These are phyloP conservation scores for Candida dubliniensis DNA, from an alignment of 1,139 yeast species.

Conservation along the genomic window DNA sequence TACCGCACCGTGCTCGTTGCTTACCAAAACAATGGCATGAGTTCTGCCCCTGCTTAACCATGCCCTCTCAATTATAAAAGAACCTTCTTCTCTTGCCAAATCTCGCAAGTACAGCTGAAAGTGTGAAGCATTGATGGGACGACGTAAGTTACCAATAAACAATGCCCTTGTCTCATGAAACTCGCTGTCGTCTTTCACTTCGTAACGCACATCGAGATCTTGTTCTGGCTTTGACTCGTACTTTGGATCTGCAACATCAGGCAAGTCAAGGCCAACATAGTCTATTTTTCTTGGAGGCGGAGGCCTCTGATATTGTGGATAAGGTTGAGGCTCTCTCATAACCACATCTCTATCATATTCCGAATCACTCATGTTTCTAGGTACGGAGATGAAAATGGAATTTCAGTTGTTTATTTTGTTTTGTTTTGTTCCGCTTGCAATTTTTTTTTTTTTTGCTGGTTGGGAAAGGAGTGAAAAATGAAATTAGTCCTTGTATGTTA, in stretches of 20 bases:
- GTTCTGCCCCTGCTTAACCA: conserved; percentile 45
- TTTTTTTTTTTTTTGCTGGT: background rate
- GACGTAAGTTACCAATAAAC: conserved; percentile 42
- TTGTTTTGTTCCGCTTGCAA: too few relatives aligned
- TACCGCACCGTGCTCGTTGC: conserved; percentile 40
- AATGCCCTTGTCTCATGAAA: conserved; percentile 44
- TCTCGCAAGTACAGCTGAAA: conserved; percentile 36
- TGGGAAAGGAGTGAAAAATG: background rate
- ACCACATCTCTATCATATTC: conserved; percentile 9
- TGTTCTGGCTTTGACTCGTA: conserved; percentile 17
- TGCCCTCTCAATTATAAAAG: conserved; percentile 36
- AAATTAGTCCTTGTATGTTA: too few relatives aligned
- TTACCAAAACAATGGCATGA: conserved; percentile 43
- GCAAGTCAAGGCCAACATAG: conserved; percentile 26
- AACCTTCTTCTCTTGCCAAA: conserved; percentile 26
- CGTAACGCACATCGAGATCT: conserved; percentile 35
- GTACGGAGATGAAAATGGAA: background rate
- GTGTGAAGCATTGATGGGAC: conserved; percentile 37
- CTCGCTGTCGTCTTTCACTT: conserved; percentile 26
- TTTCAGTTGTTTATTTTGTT: background rate
- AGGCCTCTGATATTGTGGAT: conserved; percentile 12
- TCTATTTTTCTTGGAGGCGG: conserved; percentile 19
- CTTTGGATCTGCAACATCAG: conserved; percentile 11
- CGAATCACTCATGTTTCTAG: conserved; percentile 5
- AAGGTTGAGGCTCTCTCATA: conserved; percentile 16